Conservation (phyloP, 495 filamentous ascomycete genomes). For the Schizothecium vesticola region DNA sequence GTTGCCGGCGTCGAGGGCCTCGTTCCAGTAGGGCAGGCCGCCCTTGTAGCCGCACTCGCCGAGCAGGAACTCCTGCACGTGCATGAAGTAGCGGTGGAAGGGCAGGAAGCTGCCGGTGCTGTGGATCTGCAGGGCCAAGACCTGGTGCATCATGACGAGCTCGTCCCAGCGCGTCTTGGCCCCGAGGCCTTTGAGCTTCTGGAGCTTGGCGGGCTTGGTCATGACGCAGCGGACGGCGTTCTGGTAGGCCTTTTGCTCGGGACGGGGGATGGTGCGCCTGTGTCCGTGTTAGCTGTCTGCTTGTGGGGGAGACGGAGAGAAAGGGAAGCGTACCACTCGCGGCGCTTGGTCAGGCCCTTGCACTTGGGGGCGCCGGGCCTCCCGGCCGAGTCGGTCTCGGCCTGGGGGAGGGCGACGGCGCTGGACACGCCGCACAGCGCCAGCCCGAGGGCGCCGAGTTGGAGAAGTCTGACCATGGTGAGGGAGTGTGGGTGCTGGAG, state of each 20-base stretch:
- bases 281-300: neutral
- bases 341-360: neutral
- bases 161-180: slow-evolving; percentile 49
- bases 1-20: slow-evolving; percentile 36
- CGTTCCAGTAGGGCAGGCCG: slow-evolving; percentile 52
- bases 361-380: neutral
- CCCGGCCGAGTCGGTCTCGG: neutral
- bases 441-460: slow-evolving; percentile 5
- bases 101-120: slow-evolving; percentile 56
- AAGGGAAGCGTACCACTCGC: neutral
- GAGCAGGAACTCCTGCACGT: slow-evolving; percentile 55
- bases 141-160: slow-evolving; percentile 60
- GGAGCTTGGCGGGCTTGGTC: slow-evolving; percentile 23
- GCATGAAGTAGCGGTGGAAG: slow-evolving; percentile 63
- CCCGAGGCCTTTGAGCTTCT: slow-evolving; percentile 37
- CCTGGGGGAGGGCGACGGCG: neutral
- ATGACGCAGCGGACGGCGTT: slow-evolving; percentile 54
- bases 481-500: neutral
- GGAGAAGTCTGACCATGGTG: slow-evolving; percentile 3
- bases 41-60: slow-evolving; percentile 63
- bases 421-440: neutral
- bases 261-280: slow-evolving; percentile 42
- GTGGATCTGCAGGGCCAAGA: slow-evolving; percentile 56
- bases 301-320: neutral
- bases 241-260: slow-evolving; percentile 51